Evolutionary conservation across 495 filamentous ascomycete genomes (phyloP).

Genomic region (Penicillium odoratum): DNA sequence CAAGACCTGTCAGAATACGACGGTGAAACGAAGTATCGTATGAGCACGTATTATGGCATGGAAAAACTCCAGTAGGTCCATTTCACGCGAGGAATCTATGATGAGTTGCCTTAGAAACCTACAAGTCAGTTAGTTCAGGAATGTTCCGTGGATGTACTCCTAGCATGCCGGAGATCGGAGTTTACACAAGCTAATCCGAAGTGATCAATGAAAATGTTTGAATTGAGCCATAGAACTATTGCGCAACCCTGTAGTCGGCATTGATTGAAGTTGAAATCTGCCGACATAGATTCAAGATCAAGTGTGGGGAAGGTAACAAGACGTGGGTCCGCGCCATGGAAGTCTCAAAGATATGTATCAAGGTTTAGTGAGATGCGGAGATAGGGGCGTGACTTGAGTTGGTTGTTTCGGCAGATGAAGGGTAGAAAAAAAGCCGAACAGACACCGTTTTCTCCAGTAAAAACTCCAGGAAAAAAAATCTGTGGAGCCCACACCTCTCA

Average conservation of each 20-base stretch:
- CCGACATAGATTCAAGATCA: slow-evolving; percentile 7
- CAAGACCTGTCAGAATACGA: slow-evolving; percentile 54
- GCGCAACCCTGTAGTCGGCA: slow-evolving; percentile 6
- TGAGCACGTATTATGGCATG: slow-evolving; percentile 52
- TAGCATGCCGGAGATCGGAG: not conserved
- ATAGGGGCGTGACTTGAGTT: not conserved
- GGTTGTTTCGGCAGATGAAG: slow-evolving; percentile 20
- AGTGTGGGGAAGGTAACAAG: not conserved
- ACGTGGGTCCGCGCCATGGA: slow-evolving; percentile 11
- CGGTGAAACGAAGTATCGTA: slow-evolving; percentile 58
- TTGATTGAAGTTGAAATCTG: slow-evolving; percentile 2
- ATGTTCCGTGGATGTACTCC: not conserved
- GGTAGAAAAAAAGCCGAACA: slow-evolving; percentile 16
- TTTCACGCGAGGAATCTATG: not conserved
- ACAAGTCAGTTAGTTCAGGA: not conserved
- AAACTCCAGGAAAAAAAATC: slow-evolving; percentile 2
- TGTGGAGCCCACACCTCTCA: slow-evolving; percentile 14
- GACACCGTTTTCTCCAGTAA: slow-evolving; percentile 8
- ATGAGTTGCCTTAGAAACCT: not conserved
- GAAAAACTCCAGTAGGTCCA: slow-evolving; percentile 23
- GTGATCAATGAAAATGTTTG: not conserved
- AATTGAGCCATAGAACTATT: not conserved
- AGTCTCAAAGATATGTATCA: not conserved
- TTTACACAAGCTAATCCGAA: not conserved
- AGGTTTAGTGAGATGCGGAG: not conserved